phyloP scores from a whole-genome alignment of 176 grass and related monocot genomes.

The Ampelocalamus luodianensis region DNA sequence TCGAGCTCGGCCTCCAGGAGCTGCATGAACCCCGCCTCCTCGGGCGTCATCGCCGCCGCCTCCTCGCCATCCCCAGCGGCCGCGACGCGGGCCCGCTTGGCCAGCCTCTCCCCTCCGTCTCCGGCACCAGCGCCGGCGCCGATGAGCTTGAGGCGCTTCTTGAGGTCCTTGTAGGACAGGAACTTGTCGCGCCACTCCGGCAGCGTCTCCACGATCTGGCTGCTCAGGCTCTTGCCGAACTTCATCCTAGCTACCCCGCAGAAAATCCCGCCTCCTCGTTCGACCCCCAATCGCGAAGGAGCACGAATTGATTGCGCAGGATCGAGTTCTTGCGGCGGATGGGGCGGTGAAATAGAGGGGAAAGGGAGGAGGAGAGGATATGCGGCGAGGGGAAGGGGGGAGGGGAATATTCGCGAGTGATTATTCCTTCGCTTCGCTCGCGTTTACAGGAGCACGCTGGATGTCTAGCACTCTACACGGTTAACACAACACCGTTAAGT shows the following conservation, averaged over 20 bases:
- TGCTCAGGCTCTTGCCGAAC: conserved; percentile 95
- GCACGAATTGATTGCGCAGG: not conserved
- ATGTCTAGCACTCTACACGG: too few species aligned
- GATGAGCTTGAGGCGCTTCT: conserved; percentile 86
- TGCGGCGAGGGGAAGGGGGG: conserved; percentile 47
- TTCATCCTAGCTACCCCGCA: conserved; percentile 49
- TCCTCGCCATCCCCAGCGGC: conserved; percentile 32
- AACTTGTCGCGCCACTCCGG: conserved; percentile 99
- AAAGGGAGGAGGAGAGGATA: conserved; percentile 27
- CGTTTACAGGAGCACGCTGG: too few species aligned
- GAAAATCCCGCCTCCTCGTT: not conserved
- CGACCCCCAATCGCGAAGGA: conserved; percentile 1
- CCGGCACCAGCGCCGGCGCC: conserved; percentile 27
- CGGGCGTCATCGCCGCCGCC: conserved; percentile 53
- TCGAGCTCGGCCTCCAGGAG: conserved; percentile 91
- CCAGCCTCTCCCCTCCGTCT: conserved; percentile 35
- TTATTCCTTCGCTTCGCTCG: too few species aligned
- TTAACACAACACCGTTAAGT: too few species aligned
- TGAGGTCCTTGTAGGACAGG: conserved; percentile 96
- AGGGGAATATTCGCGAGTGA: conserved; percentile 46
- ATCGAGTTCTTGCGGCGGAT: not conserved
- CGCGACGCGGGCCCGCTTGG: conserved; percentile 57
- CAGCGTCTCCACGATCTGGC: conserved; percentile 95
- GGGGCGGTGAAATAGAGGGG: conserved; percentile 46
- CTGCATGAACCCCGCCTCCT: conserved; percentile 76